A percentile compares a stretch with the other conserved stretches of the same genome.
These are phyloP conservation scores for Oryza officinalis DNA, from an alignment of 176 grass and related monocot genomes.

Conservation along the genomic window DNA sequence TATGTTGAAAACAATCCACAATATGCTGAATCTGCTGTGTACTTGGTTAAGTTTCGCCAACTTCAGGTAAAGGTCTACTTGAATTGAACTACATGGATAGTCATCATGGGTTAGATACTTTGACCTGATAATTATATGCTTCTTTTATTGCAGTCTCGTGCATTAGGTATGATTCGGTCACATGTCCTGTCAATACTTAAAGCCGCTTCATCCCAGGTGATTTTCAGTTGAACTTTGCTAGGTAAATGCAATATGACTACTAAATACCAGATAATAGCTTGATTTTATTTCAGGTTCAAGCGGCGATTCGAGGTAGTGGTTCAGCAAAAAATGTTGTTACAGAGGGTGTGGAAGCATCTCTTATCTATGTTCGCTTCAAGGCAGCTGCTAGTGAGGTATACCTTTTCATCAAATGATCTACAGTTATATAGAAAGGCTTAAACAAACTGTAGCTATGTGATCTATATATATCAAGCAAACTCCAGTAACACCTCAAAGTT, in stretches of 20 bases:
- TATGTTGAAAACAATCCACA: conserved; percentile 96
- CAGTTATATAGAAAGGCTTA: neutral
- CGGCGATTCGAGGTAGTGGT: conserved; percentile 74
- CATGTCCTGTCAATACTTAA: conserved; percentile 97
- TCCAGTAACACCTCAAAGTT: conserved; percentile 4
- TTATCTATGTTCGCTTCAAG: conserved; percentile 99
- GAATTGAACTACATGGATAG: conserved; percentile 21
- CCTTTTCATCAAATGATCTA: conserved; percentile 12
- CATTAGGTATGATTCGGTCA: conserved; percentile 91
- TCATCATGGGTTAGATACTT: conserved; percentile 5
- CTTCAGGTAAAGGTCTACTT: conserved; percentile 64
- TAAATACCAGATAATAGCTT: conserved; percentile 16
- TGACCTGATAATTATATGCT: conserved; percentile 35
- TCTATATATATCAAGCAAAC: conserved; percentile 3
- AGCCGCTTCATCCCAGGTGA: conserved; percentile 88
- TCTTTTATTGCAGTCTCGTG: conserved; percentile 68
- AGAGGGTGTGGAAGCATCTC: conserved; percentile 90
- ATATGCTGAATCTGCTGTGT: conserved; percentile 97
- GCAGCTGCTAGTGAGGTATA: conserved; percentile 93
- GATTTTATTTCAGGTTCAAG: conserved; percentile 68
- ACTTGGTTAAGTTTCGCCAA: conserved; percentile 96
- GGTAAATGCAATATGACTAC: conserved; percentile 15
- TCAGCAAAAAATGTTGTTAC: conserved; percentile 71
- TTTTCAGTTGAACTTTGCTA: conserved; percentile 37
- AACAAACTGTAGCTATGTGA: neutral